Evolutionary conservation across 495 filamentous ascomycete genomes (phyloP), one percentile per base, ranked within the genome.

Genomic region (Bacidia rubella): DNA sequence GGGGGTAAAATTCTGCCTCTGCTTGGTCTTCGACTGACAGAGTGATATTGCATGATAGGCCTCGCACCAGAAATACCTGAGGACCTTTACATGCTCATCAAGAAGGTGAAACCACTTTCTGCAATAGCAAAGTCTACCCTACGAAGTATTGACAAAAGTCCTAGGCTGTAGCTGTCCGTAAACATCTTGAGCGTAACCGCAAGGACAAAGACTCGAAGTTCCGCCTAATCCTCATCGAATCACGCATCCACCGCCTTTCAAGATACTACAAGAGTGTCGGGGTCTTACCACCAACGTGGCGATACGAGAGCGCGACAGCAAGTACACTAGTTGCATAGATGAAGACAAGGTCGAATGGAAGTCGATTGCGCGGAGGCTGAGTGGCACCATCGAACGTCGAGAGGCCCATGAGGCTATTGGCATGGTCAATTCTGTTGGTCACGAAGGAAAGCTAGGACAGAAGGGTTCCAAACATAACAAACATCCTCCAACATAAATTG

Each of bases 181-280:
- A 99, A 87, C 93, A 97, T 76, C 87, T 99, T 61, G 90, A 97
- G 80, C 85, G 87, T 73, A 99, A 99, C 81, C 89, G 92, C 72
- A 99, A 99, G 80, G 92, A 97, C 82, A 93, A 87, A 76, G 92
- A 97, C 79, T 83, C 81, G 79, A 98, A 98, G 79, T 96, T 98
- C 86, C 89, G 90, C 66, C 83, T 99, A 54, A 97, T 99, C 85
- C 85, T 99, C 57, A 90, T 99, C 75, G 92, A 99, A 82, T 97
- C 92, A 66, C 87, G 93, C 70, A 97, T 99, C 75, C 93, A 96
- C 81, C 88, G 90, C 76, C 82, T 96, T 57, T 90, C 87, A 60
- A 81, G 90, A 59, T 87, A 89, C 82, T 98, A 96, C 85, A 98
- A 96, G 85, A 85, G 90, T 65, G 90, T 95, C 70, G 90, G 90